Conservation (phyloP, 495 filamentous ascomycete genomes). For the Astrothelium subdiscretum region DNA sequence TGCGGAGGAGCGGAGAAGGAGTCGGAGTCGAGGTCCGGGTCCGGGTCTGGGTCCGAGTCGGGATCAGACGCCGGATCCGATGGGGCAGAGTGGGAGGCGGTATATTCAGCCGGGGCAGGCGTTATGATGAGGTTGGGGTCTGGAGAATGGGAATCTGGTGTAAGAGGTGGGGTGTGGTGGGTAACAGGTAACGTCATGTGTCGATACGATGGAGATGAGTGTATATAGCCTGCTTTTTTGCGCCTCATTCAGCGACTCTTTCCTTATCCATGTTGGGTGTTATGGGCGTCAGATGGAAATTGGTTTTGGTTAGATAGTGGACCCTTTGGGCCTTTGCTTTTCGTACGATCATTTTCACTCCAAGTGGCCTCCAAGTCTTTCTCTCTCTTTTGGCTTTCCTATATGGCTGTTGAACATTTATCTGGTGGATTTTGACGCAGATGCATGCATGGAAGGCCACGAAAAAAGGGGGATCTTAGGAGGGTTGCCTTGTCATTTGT, state of each 20-base stretch:
- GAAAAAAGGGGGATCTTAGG: neutral
- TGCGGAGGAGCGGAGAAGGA: neutral
- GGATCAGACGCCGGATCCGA: neutral
- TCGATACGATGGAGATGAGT: neutral
- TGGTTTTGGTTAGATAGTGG: neutral
- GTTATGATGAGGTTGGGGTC: neutral
- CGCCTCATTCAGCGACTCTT: neutral
- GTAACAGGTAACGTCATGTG: neutral
- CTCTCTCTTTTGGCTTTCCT: neutral
- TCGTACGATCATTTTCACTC: neutral
- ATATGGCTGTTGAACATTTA: neutral
- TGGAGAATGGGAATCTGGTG: too few relatives aligned
- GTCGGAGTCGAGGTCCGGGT: neutral
- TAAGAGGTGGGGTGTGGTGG: neutral
- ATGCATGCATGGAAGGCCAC: neutral
- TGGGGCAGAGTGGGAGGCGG: neutral
- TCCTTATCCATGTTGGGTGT: neutral
- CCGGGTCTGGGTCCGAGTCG: neutral
- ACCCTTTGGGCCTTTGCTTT: neutral
- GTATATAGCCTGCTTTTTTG: neutral
- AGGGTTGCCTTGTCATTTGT: neutral
- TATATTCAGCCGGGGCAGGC: neutral
- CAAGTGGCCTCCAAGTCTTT: neutral
- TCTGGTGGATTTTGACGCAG: neutral
- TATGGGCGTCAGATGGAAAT: neutral